phyloP scores from a whole-genome alignment of 2,329 filamentous ascomycete species.

The Verticillium isaacii region DNA sequence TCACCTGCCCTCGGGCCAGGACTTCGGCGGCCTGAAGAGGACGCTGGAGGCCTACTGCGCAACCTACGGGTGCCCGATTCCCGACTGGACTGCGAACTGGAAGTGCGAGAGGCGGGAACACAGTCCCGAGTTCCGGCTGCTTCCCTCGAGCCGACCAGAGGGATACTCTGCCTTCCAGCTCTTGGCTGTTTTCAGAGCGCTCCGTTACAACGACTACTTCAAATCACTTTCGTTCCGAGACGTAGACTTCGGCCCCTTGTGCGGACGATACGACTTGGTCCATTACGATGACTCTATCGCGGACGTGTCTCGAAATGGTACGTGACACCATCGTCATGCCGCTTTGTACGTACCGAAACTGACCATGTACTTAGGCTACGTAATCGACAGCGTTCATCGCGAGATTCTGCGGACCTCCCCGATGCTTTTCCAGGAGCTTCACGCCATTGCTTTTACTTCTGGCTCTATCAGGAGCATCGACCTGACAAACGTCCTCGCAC shows the following conservation, averaged over 20 bases:
- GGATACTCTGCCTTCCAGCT: slow-evolving; percentile 46
- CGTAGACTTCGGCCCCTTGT: slow-evolving; percentile 41
- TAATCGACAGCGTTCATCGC: slow-evolving; percentile 9
- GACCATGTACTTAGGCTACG: slow-evolving; percentile 3
- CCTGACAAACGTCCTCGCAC: slow-evolving; percentile 36
- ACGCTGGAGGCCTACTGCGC: slow-evolving; percentile 52
- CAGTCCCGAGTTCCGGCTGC: slow-evolving; percentile 49
- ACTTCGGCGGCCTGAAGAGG: slow-evolving; percentile 48
- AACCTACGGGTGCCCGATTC: slow-evolving; percentile 43
- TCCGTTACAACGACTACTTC: slow-evolving; percentile 57
- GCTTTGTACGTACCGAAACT: background rate
- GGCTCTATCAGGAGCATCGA: slow-evolving; percentile 52
- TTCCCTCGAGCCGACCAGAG: slow-evolving; percentile 32
- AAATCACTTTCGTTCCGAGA: slow-evolving; percentile 51
- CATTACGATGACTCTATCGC: slow-evolving; percentile 41
- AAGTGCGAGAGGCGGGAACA: slow-evolving; percentile 36
- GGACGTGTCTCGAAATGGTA: slow-evolving; percentile 49
- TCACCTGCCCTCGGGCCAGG: slow-evolving; percentile 49
- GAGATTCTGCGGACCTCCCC: slow-evolving; percentile 32
- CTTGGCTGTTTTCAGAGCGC: slow-evolving; percentile 50
- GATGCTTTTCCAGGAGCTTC: slow-evolving; percentile 51
- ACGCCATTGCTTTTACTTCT: slow-evolving; percentile 50
- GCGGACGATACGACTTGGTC: slow-evolving; percentile 35
- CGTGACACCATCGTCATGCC: slow-evolving; percentile 9
- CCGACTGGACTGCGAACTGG: slow-evolving; percentile 49